Conservation (phyloP, 805 yeast genomes). For the Nakazawaea wyomingensis region DNA sequence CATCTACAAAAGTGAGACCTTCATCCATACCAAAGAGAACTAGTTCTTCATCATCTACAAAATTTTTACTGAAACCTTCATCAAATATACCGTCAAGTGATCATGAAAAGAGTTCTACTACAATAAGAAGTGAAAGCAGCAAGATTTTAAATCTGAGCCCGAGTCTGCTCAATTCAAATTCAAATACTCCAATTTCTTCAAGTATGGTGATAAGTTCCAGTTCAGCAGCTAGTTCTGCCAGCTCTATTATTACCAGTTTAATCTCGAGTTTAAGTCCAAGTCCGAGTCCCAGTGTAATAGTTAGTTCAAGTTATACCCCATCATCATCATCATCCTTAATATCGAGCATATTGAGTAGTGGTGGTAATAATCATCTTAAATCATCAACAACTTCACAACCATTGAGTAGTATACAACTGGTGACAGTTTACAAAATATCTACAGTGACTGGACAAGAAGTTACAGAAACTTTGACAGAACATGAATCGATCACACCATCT, state of each 20-base stretch:
- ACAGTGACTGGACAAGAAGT: slow-evolving; percentile 6
- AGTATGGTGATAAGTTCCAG: too few species aligned
- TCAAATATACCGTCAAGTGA: too few species aligned
- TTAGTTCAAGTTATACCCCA: not conserved
- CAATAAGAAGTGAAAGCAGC: not conserved
- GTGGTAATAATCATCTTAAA: not conserved
- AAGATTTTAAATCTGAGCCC: too few species aligned
- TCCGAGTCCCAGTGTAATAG: too few species aligned
- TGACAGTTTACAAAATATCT: slow-evolving; percentile 10
- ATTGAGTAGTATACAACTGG: not conserved
- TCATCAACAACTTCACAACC: too few species aligned
- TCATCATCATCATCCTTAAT: too few species aligned
- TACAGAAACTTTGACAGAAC: slow-evolving; percentile 11
- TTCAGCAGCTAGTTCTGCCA: not conserved
- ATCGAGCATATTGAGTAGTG: not conserved
- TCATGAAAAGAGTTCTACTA: not conserved
- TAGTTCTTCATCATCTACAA: too few species aligned
- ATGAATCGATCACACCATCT: slow-evolving; percentile 17
- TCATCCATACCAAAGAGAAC: too few species aligned
- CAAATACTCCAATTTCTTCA: not conserved
- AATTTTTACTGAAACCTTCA: too few species aligned
- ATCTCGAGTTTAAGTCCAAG: too few species aligned
- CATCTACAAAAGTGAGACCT: too few species aligned
- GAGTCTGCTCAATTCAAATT: not conserved
- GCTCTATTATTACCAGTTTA: not conserved